Base-by-base conservation (phyloP, 768 basidiomycete genomes). In the Suillus spraguei region DNA sequence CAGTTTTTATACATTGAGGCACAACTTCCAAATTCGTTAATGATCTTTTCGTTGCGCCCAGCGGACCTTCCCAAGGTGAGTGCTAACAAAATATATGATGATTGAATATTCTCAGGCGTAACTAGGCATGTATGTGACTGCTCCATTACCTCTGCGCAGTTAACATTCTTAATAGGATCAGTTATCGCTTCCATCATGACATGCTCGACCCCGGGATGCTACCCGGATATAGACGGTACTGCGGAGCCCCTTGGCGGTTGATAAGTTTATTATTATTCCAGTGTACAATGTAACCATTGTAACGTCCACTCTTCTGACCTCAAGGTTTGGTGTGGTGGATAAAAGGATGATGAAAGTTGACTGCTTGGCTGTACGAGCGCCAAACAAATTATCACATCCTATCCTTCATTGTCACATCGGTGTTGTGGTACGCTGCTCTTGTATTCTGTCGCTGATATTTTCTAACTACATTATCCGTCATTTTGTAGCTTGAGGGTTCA, bases 121-220 rank as follows among this genome's bases (percentile, higher is more conserved):
- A 22, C 10, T 22, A 24, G 47, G 47, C 13, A 71, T 79, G 38
- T 17, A 28, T 16, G 16, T 28, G 49, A 28, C 24, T 14, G 24
- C 49, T 28, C 14, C 14, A 28, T 16, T 16, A 14, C 14, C 14
- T 28, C 24, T 16, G 49, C 14, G 24, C 2, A 28, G 13, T 50
- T 9, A 28, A 50, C 49, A 16, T 50, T 50, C 24, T 14, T 24
- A 28, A 49, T 14, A 49, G 47, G 24, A 7, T 28, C 11, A 14
- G 24, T 50, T 17, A 72, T 67, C 70, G n/a, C 11, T 16, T 62
- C 78, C 77, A 28, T 4, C 4, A 28, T 28, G 28, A 1, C 69
- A 77, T 24, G 69, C 75, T 49, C 81, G 28, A 4, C 28, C 28
- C 28, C 2, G 81, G 64, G 58, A 46, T 4, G n/a, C n/a, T 46